Base-by-base conservation (phyloP, 352 stramenopile genomes). In the Phytopythium kandeliae region DNA sequence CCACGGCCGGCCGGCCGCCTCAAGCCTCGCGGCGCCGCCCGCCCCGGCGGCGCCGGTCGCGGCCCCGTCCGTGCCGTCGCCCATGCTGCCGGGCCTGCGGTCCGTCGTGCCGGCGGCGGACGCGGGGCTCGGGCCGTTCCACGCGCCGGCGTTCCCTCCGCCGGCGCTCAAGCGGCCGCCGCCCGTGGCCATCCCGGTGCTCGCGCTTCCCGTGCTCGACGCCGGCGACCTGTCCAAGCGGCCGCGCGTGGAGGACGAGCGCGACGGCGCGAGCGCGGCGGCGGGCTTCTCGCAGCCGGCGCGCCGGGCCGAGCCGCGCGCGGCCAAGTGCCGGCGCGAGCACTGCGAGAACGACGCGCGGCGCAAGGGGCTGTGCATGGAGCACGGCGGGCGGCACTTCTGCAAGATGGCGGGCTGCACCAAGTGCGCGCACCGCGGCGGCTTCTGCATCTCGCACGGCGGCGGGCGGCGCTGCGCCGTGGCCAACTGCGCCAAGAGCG, bases 321-420 rank as follows among this genome's bases (percentile, higher is more conserved):
- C 44, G 21, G 51, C 60, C 48, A 71, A 72, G 33, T 90, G 79
- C 54, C 82, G 82, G n/a, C 73, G 78, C 25, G 75, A 78, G 22
- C 58, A 81, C 53, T 93, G 83, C 62, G 17, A n/a, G 11, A 88
- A 90, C 58, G 70, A 73, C 34, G 79, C 80, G 35, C 71, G 81
- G 54, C 78, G 79, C 47, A 91, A 90, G 59, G 83, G 85, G 0
- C 74, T 96, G 0, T 96, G 85, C 60, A 92, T 91, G 78, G 80
- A 90, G 48, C 85, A 96, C 60, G 85, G 85, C 33, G 85, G 85
- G 3, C 76, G 85, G 25, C 79, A 92, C 62, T 85, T 90, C 25
- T 96, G 85, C 65, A 91, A 91, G 57, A 85, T 90, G 67, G 65
- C 79, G 10, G 83, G 80, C 38, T 93, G 83, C 57, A 59, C 81